Evolutionary conservation across 108 stramenopile genomes (phyloP).

Genomic region (Conticribra guillardii): DNA sequence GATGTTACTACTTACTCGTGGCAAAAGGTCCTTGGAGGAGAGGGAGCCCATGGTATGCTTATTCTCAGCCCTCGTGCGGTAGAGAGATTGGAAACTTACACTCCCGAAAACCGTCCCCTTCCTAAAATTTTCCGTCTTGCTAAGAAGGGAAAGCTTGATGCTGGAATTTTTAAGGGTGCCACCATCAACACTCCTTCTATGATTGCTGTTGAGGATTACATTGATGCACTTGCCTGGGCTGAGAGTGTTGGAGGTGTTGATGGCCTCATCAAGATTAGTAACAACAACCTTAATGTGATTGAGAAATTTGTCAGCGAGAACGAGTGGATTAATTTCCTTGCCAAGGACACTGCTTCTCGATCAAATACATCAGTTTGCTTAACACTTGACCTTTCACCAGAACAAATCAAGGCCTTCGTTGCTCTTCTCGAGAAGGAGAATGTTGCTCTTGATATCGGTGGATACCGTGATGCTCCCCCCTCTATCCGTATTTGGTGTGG

Average conservation of each 20-base stretch:
- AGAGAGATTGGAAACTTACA: conserved; percentile 96
- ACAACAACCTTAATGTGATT: conserved; percentile 91
- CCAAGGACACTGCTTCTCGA: conserved; percentile 93
- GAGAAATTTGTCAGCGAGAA: conserved; percentile 93
- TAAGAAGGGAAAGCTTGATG: conserved; percentile 97
- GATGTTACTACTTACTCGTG: conserved; percentile 99
- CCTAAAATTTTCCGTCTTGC: conserved; percentile 99
- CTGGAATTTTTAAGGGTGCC: conserved; percentile 95
- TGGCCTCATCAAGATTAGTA: conserved; percentile 91
- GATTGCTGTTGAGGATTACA: conserved; percentile 99
- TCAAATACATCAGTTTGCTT: conserved; percentile 98
- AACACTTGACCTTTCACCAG: conserved; percentile 90
- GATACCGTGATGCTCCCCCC: conserved; percentile 99
- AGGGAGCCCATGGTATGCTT: conserved; percentile 98
- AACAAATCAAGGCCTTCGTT: conserved; percentile 97
- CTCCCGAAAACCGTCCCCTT: conserved; percentile 93
- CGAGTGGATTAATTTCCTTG: conserved; percentile 96
- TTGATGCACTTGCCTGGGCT: conserved; percentile 97
- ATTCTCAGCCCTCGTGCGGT: conserved; percentile 97
- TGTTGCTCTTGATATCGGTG: conserved; percentile 98
- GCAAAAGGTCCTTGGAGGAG: conserved; percentile 99
- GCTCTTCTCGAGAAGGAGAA: conserved; percentile 91
- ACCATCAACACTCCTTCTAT: conserved; percentile 99
- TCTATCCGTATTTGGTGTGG: conserved; percentile 99
- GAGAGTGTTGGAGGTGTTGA: conserved; percentile 91